Evolutionary conservation across 352 stramenopile genomes (phyloP), one percentile per base, ranked within the genome.

Genomic region (Globisporangium uncinulatum): DNA sequence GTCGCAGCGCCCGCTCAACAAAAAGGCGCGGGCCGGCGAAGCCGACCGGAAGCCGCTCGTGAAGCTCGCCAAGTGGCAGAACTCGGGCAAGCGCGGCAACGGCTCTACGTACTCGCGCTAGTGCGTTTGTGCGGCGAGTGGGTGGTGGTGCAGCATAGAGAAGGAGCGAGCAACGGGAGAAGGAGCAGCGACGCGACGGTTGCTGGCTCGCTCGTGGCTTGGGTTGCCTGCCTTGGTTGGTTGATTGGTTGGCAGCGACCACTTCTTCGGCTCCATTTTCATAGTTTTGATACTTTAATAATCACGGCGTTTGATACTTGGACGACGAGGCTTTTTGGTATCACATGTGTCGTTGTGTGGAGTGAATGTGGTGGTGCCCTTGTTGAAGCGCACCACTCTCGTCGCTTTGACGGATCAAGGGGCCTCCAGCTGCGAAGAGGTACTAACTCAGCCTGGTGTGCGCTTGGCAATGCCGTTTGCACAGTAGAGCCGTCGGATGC

Each of bases 31-130:
- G 44, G 80, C 80, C 29, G 83, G 86, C 68, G 86, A 96, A 54
- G 71, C 81, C 51, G 86, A 96, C 71, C 79, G 86, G 51, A 80
- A 86, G 73, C 68, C 83, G 50, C 62, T 76, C 47, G 76, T 86
- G 48, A 96, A 96, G 72, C 71, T 96, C 29, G 82, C 83, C 66
- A 93, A 93, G 71, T 94, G 85, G 84, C 83, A 91, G 65, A 93
- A 92, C 71, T 84, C 83, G 60, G 86, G 86, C 79, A 96, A 96
- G 76, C 82, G 83, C 69, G 77, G 79, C 67, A 78, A 81, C 55
- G 86, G 86, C 70, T 83, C 59, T 46, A 88, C 77, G 59, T 55
- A 76, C 49, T 92, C 78, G 58, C 83, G 86, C 87, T 96, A 93
- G 74, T 29, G 63, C 21, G 3, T 29, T 14, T 15, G 56, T 43